Evolutionary conservation across 2,329 filamentous ascomycete species (phyloP).

Genomic region (Zasmidium citrigriseum): DNA sequence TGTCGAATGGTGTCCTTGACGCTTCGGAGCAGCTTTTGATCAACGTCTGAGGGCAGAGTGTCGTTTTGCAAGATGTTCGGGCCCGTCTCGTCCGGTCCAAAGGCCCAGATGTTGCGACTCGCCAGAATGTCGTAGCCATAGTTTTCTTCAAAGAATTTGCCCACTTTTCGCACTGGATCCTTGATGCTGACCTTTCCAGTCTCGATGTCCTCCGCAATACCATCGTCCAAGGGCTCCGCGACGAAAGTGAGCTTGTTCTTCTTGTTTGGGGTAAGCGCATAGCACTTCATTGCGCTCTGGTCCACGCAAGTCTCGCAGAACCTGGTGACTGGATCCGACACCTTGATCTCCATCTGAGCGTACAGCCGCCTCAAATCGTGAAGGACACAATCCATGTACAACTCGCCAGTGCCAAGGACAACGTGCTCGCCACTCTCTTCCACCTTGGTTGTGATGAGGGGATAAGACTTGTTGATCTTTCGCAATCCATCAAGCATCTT

Average conservation of each 20-base stretch:
- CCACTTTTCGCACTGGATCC: conserved; percentile 88
- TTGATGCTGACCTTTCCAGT: conserved; percentile 85
- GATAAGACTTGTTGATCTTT: conserved; percentile 98
- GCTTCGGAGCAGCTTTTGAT: conserved; percentile 83
- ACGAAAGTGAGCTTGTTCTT: conserved; percentile 99
- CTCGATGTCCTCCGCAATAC: conserved; percentile 94
- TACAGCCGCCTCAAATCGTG: conserved; percentile 93
- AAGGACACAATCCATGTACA: conserved; percentile 99
- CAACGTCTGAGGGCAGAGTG: conserved; percentile 89
- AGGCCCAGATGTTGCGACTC: conserved; percentile 95
- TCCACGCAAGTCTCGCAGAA: conserved; percentile 99
- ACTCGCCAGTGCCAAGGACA: conserved; percentile 88
- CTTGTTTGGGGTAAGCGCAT: conserved; percentile 96
- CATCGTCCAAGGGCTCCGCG: conserved; percentile 90
- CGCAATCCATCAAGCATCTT: conserved; percentile 98
- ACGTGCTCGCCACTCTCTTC: conserved; percentile 98
- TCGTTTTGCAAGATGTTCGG: conserved; percentile 97
- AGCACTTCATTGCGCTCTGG: conserved; percentile 96
- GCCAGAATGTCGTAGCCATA: conserved; percentile 97
- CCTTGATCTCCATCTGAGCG: conserved; percentile 98
- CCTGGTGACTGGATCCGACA: conserved; percentile 93
- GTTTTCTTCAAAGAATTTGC: conserved; percentile 95
- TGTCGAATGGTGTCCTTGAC: conserved; percentile 93
- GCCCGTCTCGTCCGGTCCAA: conserved; percentile 91
- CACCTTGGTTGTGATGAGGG: conserved; percentile 92